These are phyloP conservation scores for Taphrina sp. DNA, from an alignment of 1,139 yeast genomes.

Conservation along the genomic window DNA sequence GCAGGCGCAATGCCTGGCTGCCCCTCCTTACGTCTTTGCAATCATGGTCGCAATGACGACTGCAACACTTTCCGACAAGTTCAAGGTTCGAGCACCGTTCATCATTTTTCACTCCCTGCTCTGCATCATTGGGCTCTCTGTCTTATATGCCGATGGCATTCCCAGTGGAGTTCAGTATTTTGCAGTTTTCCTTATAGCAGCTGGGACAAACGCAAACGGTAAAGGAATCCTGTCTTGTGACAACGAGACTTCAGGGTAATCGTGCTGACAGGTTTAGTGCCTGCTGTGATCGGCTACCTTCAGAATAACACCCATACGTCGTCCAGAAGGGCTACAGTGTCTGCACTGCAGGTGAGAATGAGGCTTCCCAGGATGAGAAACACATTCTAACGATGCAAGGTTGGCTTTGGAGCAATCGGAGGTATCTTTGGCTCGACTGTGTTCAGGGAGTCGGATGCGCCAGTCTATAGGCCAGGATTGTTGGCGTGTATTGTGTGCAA, in stretches of 20 bases:
- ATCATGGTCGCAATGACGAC: conserved; percentile 1
- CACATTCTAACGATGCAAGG: no score
- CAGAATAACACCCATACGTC: conserved; percentile 35
- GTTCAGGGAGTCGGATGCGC: conserved; percentile 13
- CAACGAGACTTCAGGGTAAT: no score
- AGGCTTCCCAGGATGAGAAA: no score
- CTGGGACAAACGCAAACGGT: conserved; percentile 55
- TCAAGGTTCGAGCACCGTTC: conserved; percentile 7
- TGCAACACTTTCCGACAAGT: conserved; percentile 4
- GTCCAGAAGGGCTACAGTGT: conserved; percentile 1
- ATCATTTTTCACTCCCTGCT: conserved; percentile 8
- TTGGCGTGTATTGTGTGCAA: conserved; percentile 8
- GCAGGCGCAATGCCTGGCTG: conserved; percentile 38
- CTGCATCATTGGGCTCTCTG: conserved; percentile 1
- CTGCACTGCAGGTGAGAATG: conserved; percentile 6
- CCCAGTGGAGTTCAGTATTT: neutral
- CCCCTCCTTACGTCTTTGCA: conserved; percentile 40
- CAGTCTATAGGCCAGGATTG: conserved; percentile 6
- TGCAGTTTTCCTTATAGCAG: conserved; percentile 49
- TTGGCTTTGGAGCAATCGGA: conserved; percentile 16
- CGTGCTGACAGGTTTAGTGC: no score
- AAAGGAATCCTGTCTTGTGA: no score
- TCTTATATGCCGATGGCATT: neutral
- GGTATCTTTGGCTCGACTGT: conserved; percentile 9
- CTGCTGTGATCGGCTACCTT: conserved; percentile 61